Evolutionary conservation across 495 filamentous ascomycete genomes (phyloP).

Genomic region (Podospora conica): DNA sequence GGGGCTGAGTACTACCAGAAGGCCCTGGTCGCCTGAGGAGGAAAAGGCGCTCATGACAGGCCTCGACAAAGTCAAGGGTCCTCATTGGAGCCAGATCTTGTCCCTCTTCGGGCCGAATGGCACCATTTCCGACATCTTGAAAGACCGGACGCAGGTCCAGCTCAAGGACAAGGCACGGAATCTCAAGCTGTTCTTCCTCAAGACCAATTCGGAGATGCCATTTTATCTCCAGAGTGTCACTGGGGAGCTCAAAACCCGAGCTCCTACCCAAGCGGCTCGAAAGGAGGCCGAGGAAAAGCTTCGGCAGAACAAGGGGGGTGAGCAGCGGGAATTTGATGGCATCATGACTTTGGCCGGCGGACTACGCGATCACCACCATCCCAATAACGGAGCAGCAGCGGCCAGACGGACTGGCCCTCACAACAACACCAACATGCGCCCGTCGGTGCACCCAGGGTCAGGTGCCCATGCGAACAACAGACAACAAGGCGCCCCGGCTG

Average conservation of each 20-base stretch:
- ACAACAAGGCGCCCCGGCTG: neutral
- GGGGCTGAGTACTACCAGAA: conserved; percentile 73
- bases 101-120: conserved; percentile 81
- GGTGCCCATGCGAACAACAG: neutral
- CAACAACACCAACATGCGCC: conserved; percentile 6
- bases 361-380: conserved; percentile 30
- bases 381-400: conserved; percentile 8
- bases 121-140: conserved; percentile 75
- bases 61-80: conserved; percentile 83
- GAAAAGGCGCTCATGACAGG: conserved; percentile 91
- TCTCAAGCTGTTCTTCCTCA: conserved; percentile 90
- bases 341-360: conserved; percentile 49
- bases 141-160: conserved; percentile 91
- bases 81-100: conserved; percentile 94
- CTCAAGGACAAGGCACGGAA: conserved; percentile 95
- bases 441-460: neutral
- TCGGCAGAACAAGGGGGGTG: conserved; percentile 59
- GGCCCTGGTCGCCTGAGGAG: conserved; percentile 86
- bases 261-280: conserved; percentile 71
- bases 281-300: conserved; percentile 71
- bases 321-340: conserved; percentile 64
- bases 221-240: conserved; percentile 88
- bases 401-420: conserved; percentile 12
- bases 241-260: conserved; percentile 89
- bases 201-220: conserved; percentile 87